Evolutionary conservation across 768 basidiomycete species (phyloP), one percentile per base, ranked within the genome.

Genomic region (Auricularia heimuer): DNA sequence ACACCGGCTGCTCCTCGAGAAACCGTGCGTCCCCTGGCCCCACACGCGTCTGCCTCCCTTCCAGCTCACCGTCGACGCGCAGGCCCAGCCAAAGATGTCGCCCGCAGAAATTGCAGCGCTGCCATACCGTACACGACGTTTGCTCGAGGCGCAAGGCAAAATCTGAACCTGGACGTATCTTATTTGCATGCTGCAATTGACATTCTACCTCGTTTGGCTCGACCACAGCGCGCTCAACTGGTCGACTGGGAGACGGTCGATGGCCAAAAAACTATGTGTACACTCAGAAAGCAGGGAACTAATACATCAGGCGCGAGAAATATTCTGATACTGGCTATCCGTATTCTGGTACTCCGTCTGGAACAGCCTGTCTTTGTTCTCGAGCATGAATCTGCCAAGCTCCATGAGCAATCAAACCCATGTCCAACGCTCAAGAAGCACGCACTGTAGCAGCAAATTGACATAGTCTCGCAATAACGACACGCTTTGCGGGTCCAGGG

Each of bases 401-500:
- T 33, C 14, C 35, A 34, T 16, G 24, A 54, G 21, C 16, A 45
- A n/a, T 12, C 33, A 35, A n/a, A 36, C 34, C 51, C 14, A 37
- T 62, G 10, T 29, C 16, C 33, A 7, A 60, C 37, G 47, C 62
- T 24, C 14, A 18, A 16, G 14, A 21, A 44, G 7, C 33, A 78
- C 85, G 65, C 66, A 97, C 94, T 76, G 75, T 70, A 98, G 80
- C 66, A 99, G 78, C 72, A 97, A 94, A 65, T 90, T 89, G 67
- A 92, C 86, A 74, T 98, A 94, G 69, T 98, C 95, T 67, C 88
- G 79, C 14, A 99, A 83, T 6, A 97, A 79, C 29, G 76, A 77
- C 21, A 95, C 87, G 12, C 90, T 91, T 72, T 96, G 94, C 2
- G 85, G 78, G 71, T 99, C 96, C 81, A 98, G 87, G n/a, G 84